Percentiles rank a stretch among this genome's conserved stretches.
These are phyloP conservation scores for Stagonosporopsis tanaceti DNA, from an alignment of 2,329 filamentous ascomycete genomes.

Conservation along the genomic window DNA sequence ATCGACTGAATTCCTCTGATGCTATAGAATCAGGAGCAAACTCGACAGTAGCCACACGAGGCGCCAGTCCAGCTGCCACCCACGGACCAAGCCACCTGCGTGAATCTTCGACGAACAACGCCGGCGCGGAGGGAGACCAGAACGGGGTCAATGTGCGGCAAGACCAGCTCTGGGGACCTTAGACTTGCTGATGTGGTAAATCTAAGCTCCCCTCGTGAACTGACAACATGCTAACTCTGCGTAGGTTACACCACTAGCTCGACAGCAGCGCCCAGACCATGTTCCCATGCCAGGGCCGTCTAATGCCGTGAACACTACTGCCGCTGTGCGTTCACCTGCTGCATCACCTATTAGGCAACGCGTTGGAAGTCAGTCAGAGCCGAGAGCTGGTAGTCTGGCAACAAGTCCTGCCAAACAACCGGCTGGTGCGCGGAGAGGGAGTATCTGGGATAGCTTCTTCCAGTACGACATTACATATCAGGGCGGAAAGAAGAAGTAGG, in stretches of 20 bases:
- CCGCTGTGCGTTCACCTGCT: slow-evolving; percentile 22
- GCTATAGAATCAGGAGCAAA: slow-evolving; percentile 34
- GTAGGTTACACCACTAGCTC: slow-evolving; percentile 6
- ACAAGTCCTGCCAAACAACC: slow-evolving; percentile 35
- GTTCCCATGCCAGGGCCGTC: slow-evolving; percentile 22
- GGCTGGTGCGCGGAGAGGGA: slow-evolving; percentile 34
- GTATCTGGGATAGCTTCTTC: slow-evolving; percentile 51
- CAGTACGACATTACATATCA: slow-evolving; percentile 52
- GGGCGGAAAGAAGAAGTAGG: slow-evolving; percentile 46
- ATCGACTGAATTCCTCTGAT: slow-evolving; percentile 35
- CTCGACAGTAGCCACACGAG: slow-evolving; percentile 42
- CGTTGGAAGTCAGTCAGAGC: slow-evolving; percentile 29
- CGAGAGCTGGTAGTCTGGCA: slow-evolving; percentile 27
- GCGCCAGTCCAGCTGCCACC: slow-evolving; percentile 42
- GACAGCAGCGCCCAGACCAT: slow-evolving; percentile 29
- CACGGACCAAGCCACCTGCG: slow-evolving; percentile 46
- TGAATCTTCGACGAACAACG: slow-evolving; percentile 40
- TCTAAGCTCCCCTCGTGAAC: slow-evolving; percentile 38
- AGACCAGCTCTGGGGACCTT: slow-evolving; percentile 55
- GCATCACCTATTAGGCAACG: slow-evolving; percentile 27
- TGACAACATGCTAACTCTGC: slow-evolving; percentile 21
- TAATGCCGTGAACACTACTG: slow-evolving; percentile 15
- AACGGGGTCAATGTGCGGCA: slow-evolving; percentile 54
- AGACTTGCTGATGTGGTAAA: slow-evolving; percentile 42
- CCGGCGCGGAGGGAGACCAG: slow-evolving; percentile 27